Evolutionary conservation across 2,329 filamentous ascomycete genomes (phyloP), one percentile per base, ranked within the genome.

Genomic region (Chalaropsis ovoidea): DNA sequence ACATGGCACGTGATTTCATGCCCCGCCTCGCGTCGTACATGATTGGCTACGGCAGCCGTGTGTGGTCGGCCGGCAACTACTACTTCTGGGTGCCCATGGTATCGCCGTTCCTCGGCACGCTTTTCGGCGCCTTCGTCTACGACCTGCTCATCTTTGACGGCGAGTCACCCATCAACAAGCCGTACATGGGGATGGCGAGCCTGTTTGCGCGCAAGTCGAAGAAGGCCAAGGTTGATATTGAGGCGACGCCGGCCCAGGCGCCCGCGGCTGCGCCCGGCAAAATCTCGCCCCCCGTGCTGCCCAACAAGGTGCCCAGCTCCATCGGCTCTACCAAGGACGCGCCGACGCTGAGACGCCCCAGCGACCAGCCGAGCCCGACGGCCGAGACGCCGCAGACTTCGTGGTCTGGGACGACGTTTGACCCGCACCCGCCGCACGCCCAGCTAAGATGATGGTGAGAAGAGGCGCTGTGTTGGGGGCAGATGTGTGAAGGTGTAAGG

Each of bases 81-180:
- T 90, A 89, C 71, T 89, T 89, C 72, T 90, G 86, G 86, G 83
- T 90, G 22, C 87, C 87, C 0, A 87, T 90, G 78, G 82, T 90
- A 3, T 80, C 85, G 1, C 87, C 87, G 0, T 89, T 90, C 71
- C 73, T 81, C 10, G 87, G 87, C 4, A 82, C 79, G 70, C 73
- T 78, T 0, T 82, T 86, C 69, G 86, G 86, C 2, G 86, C 83
- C 1, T 83, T 85, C 72, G 69, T 88, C 27, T 88, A 89, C 71
- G 86, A 89, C 72, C 71, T 82, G 1, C 82, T 88, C 72, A 76
- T 90, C 47, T 90, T 85, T 72, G 87, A 84, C 0, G 87, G 87
- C 2, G 75, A 86, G n/a, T 87, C 81, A 69, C 86, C 86, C 0
- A 78, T 90, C 69, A 90, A 90, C 74, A 84, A 80, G 0, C 85